Evolutionary conservation across 169 alveolate species (phyloP).

Genomic region (Babesia ovis): DNA sequence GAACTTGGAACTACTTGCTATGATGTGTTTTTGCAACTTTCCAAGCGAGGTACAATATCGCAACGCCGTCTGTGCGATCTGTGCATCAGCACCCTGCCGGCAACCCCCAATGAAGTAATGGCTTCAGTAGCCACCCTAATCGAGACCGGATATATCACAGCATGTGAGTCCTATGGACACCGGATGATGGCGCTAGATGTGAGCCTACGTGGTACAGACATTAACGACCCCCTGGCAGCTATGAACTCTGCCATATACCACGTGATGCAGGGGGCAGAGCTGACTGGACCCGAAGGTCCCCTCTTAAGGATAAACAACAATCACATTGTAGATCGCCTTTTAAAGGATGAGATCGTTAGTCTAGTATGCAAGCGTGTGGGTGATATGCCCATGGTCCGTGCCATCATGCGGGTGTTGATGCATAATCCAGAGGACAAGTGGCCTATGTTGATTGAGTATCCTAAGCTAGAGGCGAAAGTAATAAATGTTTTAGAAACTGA

Average conservation of each 20-base stretch:
- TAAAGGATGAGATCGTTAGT: constrained; percentile 51
- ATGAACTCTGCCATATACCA: constrained; percentile 37
- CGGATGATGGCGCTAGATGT: constrained; percentile 18
- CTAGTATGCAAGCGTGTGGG: constrained; percentile 59
- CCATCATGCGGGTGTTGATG: constrained; percentile 55
- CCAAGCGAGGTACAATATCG: constrained; percentile 55
- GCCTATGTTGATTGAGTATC: constrained; percentile 16
- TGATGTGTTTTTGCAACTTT: constrained; percentile 18
- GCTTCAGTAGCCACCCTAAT: constrained; percentile 20
- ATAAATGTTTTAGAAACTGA: background rate
- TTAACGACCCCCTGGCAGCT: constrained; percentile 23
- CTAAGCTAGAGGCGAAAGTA: constrained; percentile 3
- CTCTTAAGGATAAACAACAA: background rate
- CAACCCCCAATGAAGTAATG: background rate
- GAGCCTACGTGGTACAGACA: background rate
- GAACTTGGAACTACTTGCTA: constrained; percentile 27
- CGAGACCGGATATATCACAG: constrained; percentile 13
- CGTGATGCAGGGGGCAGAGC: constrained; percentile 45
- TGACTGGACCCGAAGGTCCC: constrained; percentile 25
- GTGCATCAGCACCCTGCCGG: background rate
- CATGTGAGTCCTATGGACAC: constrained; percentile 42
- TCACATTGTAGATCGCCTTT: constrained; percentile 11
- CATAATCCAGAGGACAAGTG: constrained; percentile 23
- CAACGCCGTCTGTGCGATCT: constrained; percentile 29
- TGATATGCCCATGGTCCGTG: constrained; percentile 41